Evolutionary conservation across 2,329 filamentous ascomycete genomes (phyloP), one percentile per base, ranked within the genome.

Genomic region (Atkinsonella hypoxylon): DNA sequence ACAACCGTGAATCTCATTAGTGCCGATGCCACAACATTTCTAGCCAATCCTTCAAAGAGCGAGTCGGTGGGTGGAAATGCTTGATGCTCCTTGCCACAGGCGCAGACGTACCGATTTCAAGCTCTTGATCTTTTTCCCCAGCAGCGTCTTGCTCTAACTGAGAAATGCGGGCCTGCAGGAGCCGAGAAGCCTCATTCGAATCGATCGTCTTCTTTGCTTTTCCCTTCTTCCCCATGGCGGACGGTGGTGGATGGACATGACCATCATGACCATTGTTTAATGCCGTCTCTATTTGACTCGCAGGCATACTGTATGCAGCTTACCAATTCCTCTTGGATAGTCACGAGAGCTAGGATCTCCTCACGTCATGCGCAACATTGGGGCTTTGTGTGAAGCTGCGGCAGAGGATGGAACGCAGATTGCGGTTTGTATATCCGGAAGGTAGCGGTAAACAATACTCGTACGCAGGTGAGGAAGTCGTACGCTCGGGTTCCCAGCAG

Each of bases 81-180:
- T 31, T 5, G 2, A 10, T 15, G n/a, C 11, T 26, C 8, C 39
- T 10, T 3, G n/a, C 20, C 6, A 34, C 15, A 12, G 20, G 42
- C 47, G 15, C 13, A n/a, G 30, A 53, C 45, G 42, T 47, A 95
- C 89, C 89, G 65, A 98, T 96, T 74, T 97, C 93, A 54, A 86
- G 81, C 70, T 96, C 90, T 69, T 96, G 89, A 59, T 95, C 91
- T 68, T 94, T 95, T 66, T 95, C 90, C 53, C 89, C 88, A 11
- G 89, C 89, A 47, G 86, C 87, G 74, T 96, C 90, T 55, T 89
- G 86, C 68, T 98, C 93, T 53, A 98, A 74, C 71, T 97, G 93
- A 20, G 89, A 91, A 64, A 98, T 96, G 64, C 94, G 89, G 55
- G 90, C 89, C 55, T 90, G 85, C 48, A 98, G 79, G 56, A 96